Base-by-base conservation (phyloP, 2,329 filamentous ascomycete species). In the Diaporthe sp. region DNA sequence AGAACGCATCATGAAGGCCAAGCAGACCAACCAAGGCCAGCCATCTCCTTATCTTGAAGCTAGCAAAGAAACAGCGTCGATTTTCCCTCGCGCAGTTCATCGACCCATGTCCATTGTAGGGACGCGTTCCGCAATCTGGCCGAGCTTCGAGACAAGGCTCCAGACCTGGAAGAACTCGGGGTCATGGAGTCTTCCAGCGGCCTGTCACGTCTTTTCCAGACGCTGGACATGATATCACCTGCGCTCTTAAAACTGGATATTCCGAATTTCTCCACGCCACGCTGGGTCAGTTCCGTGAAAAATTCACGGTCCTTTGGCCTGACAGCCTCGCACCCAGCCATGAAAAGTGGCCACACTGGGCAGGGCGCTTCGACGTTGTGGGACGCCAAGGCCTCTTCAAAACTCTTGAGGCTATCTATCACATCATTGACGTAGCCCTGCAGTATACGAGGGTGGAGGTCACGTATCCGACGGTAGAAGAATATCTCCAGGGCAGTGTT, bases 401-500 rank as follows among this genome's bases (percentile, higher is more conserved):
- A 64, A 13, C 25, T 64, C 19, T 45, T 45, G 9, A 64, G 58
- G 40, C 58, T 64, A 19, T 45, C 40, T 45, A 42, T 64, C 25
- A 64, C 38, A 15, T 45, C 58, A 22, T 25, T 45, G 17, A 64
- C 58, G 17, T 64, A 64, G 38, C 58, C 40, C 40, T 64, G 58
- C 38, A 64, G 13, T 64, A 64, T 64, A 25, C 58, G 58, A 4
- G 58, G 58, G 58, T 64, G 58, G 7, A 64, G 38, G 13, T 64
- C 58, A 30, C 58, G 58, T 25, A 64, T 45, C 17, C 58, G 58
- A 25, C 58, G 58, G 25, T 64, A 60, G 57, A 60, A 60, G 57
- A 60, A 40, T 60, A 40, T 60, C 35, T 40, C n/a, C n/a, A 60
- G 40, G 17, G 58, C 58, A 13, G 58, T 42, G 17, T 64, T 64